Conservation (phyloP, 441 rosid genomes). For the Brassica hybrid region DNA sequence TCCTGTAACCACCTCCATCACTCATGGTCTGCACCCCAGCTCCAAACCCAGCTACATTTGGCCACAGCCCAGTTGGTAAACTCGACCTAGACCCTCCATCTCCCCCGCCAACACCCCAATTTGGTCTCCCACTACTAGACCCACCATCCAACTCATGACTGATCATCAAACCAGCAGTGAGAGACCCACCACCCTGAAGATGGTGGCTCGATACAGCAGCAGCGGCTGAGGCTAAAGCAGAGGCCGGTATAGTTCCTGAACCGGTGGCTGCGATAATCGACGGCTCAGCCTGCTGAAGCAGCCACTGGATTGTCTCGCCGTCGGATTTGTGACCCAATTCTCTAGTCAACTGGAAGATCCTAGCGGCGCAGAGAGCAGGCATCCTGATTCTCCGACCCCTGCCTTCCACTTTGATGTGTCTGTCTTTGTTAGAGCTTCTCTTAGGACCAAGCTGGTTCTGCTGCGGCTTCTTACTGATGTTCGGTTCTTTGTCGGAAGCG, state of each 20-base stretch:
- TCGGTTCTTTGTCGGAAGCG: conserved; percentile 66
- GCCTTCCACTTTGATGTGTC: conserved; percentile 96
- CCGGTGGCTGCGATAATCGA: conserved; percentile 94
- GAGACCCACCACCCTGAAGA: conserved; percentile 55
- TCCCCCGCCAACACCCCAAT: conserved; percentile 58
- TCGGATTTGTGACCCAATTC: conserved; percentile 98
- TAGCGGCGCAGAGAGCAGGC: conserved; percentile 97
- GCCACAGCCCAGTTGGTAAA: conserved; percentile 70
- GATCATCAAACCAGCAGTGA: conserved; percentile 64
- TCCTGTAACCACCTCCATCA: conserved; percentile 66
- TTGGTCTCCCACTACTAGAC: conserved; percentile 59
- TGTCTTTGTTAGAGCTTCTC: conserved; percentile 92
- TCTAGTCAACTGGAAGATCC: conserved; percentile 93
- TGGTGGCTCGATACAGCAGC: conserved; percentile 58
- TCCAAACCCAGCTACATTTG: conserved; percentile 68
- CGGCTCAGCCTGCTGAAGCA: conserved; percentile 91
- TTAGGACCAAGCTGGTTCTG: conserved; percentile 68
- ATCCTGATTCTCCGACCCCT: conserved; percentile 93
- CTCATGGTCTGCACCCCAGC: conserved; percentile 50
- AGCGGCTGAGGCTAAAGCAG: conserved; percentile 61
- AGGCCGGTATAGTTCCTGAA: conserved; percentile 93
- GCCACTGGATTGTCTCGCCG: conserved; percentile 97
- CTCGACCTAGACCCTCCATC: conserved; percentile 72
- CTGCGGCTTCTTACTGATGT: conserved; percentile 52
- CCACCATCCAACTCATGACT: conserved; percentile 59